Percentiles rank a stretch among this genome's conserved stretches.
phyloP scores from a whole-genome alignment of 1,284 basidiomycete genomes.

The Austroboletus novae-zelandiae region DNA sequence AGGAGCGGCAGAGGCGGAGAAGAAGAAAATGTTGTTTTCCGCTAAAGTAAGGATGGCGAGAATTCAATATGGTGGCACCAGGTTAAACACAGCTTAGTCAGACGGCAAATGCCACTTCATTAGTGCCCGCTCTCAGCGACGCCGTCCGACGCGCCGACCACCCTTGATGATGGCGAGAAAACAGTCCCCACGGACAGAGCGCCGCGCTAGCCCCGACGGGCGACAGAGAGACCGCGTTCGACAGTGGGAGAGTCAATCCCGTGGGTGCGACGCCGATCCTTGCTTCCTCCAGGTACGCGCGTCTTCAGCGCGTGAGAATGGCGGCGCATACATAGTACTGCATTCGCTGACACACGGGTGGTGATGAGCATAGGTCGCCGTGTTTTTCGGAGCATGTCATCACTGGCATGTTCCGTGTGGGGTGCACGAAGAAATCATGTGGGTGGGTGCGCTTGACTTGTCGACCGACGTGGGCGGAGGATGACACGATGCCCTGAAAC shows the following conservation, averaged over 20 bases:
- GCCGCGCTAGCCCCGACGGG: too few species aligned
- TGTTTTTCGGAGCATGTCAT: conserved; percentile 1
- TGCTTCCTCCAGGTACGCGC: too few species aligned
- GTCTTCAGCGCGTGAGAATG: too few species aligned
- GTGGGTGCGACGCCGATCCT: too few species aligned
- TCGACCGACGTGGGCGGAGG: conserved; percentile 29
- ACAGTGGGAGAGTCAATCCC: too few species aligned
- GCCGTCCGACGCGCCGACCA: too few species aligned
- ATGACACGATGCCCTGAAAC: conserved; percentile 31
- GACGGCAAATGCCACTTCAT: conserved; percentile 24
- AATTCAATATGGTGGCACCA: conserved; percentile 8
- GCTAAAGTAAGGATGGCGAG: conserved; percentile 10
- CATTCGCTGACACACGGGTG: too few species aligned
- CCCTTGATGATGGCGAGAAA: too few species aligned
- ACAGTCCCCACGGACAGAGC: too few species aligned
- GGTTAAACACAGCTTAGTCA: conserved; percentile 28
- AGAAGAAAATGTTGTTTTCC: conserved; percentile 26
- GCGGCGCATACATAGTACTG: too few species aligned
- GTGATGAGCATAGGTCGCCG: background rate
- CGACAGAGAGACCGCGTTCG: too few species aligned
- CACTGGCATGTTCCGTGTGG: too few species aligned
- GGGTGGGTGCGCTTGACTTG: conserved; percentile 6
- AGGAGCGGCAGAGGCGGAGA: conserved; percentile 2
- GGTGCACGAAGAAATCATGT: background rate
- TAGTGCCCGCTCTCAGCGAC: background rate